phyloP scores from a whole-genome alignment of 2,329 filamentous ascomycete species.

The Epichloe hybrida region DNA sequence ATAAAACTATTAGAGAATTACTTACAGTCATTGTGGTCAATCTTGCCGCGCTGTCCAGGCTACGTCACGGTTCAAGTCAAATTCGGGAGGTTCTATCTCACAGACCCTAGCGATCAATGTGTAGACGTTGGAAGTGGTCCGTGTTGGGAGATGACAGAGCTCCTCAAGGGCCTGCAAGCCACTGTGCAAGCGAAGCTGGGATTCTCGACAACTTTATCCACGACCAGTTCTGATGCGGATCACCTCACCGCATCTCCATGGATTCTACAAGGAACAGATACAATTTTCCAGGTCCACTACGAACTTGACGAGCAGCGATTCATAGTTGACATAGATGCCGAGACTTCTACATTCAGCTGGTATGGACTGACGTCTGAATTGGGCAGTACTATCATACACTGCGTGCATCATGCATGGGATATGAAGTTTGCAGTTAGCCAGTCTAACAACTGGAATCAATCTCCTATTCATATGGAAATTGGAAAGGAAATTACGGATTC shows the following conservation, averaged over 20 bases:
- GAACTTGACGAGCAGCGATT: slow-evolving; percentile 3
- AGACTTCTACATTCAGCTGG: slow-evolving; percentile 12
- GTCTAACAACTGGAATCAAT: slow-evolving; percentile 4
- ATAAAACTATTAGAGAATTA: slow-evolving; percentile 5
- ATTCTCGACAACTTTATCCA: slow-evolving; percentile 17
- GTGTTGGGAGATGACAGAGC: slow-evolving; percentile 6
- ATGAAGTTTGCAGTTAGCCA: slow-evolving; percentile 14
- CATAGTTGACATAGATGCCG: slow-evolving; percentile 15
- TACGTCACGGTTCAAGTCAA: slow-evolving; percentile 11
- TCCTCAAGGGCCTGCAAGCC: background rate
- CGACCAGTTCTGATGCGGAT: slow-evolving; percentile 14
- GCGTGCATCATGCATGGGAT: slow-evolving; percentile 19
- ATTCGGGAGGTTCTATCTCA: slow-evolving; percentile 18
- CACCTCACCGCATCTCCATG: slow-evolving; percentile 6
- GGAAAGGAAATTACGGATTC: slow-evolving; percentile 11
- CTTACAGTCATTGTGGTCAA: slow-evolving; percentile 7
- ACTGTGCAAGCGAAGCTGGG: slow-evolving; percentile 7
- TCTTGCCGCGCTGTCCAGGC: slow-evolving; percentile 14
- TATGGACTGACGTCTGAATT: slow-evolving; percentile 10
- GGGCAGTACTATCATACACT: slow-evolving; percentile 16
- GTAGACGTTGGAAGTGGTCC: slow-evolving; percentile 12
- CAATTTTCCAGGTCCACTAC: slow-evolving; percentile 17
- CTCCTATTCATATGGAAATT: slow-evolving; percentile 9
- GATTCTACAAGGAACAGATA: slow-evolving; percentile 8
- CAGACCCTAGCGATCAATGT: slow-evolving; percentile 7